Evolutionary conservation across 768 basidiomycete species (phyloP), one percentile per base, ranked within the genome.

Genomic region (Amylocystis lapponica): DNA sequence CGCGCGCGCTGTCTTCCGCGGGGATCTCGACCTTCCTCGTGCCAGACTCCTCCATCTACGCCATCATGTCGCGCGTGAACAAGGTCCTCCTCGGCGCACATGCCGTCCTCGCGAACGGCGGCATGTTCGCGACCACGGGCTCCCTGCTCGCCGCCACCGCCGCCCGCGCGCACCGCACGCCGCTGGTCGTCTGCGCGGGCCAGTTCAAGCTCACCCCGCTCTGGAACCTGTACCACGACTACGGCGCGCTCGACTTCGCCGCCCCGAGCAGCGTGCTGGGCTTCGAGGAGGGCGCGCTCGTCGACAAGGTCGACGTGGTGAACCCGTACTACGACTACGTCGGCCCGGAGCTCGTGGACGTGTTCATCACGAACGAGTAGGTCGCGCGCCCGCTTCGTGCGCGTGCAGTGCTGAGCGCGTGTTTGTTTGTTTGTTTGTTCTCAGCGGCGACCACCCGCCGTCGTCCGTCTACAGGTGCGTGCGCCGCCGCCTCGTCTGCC

Each of bases 291-390:
- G 86, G 84, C 1, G 73, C 77, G 52, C 66, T 90, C 6, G 79
- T 87, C 31, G 86, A 93, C 49, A 87, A 86, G 52, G 90, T 94
- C 12, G 91, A 96, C 52, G 91, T 95, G 8, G 69, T 94, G 34
- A 95, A 94, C 60, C 93, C 94, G n/a, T 91, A 88, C 61, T 98
- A 87, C 60, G 96, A 99, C 65, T 94, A 95, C 64, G 86, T 99
- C 30, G 75, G 81, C 40, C 93, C 93, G 17, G 93, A 97, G 59
- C 66, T 97, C 50, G 79, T 99, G 43, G 86, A 92, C 58, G 86
- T 90, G 11, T 95, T 89, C 63, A 88, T 99, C 55, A 97, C 93
- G 11, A 98, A 99, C 53, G 89, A 97, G 95, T 97, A 63, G 71
- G 94, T 71, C 26, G 43, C 9, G 19, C 27, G 27, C 26, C 36